Evolutionary conservation across 768 basidiomycete genomes (phyloP).

Genomic region (Mycena polygramma): DNA sequence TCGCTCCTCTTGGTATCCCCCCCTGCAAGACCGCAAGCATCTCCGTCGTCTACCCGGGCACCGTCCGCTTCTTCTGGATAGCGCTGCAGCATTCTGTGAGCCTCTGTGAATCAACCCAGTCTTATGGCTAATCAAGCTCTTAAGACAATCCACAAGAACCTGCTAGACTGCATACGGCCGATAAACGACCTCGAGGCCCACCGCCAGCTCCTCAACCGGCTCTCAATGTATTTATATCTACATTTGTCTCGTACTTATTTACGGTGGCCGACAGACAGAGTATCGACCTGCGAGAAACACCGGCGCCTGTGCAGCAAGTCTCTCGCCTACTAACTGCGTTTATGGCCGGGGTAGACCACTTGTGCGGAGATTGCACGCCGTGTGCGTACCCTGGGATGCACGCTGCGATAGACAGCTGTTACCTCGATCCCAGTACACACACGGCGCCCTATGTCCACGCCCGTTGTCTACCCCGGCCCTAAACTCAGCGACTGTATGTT

Average conservation of each 20-base stretch:
- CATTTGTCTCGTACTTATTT: background rate
- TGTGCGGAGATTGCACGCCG: too few relatives aligned
- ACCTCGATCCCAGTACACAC: too few relatives aligned
- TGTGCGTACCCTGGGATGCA: too few relatives aligned
- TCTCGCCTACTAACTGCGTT: too few relatives aligned
- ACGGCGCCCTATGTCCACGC: too few relatives aligned
- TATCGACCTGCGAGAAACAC: constrained; percentile 6
- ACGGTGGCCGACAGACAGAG: background rate
- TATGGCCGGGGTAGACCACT: too few relatives aligned
- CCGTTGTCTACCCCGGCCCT: too few relatives aligned
- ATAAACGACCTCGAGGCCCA: background rate
- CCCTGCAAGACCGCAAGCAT: constrained; percentile 54
- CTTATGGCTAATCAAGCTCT: background rate
- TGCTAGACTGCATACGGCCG: background rate
- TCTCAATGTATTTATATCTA: constrained; percentile 13
- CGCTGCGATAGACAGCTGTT: too few relatives aligned
- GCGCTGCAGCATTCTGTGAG: constrained; percentile 26
- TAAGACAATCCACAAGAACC: constrained; percentile 22
- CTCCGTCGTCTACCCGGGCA: constrained; percentile 47
- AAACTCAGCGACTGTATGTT: too few relatives aligned
- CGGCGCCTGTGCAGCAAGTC: background rate
- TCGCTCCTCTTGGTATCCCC: constrained; percentile 52
- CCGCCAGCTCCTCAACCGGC: constrained; percentile 2
- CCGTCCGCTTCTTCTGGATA: constrained; percentile 43
- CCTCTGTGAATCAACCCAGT: background rate